Base-by-base conservation (phyloP, 352 stramenopile genomes). In the Globisporangium cylindrosporum region DNA sequence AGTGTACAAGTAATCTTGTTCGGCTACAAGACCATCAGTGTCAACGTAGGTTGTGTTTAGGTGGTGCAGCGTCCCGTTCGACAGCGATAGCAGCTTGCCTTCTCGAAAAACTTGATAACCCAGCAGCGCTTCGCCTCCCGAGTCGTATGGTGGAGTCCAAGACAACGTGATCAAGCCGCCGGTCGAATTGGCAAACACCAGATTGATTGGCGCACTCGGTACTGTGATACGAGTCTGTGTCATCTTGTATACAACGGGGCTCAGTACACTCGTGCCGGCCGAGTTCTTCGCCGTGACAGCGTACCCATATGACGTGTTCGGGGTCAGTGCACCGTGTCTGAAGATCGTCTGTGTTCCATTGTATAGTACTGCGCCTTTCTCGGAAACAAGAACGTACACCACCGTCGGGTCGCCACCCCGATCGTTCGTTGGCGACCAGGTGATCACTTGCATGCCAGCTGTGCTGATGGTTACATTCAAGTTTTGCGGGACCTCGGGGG, bases 241-340 rank as follows among this genome's bases (percentile, higher is more conserved):
- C 32, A 48, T 65, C 12, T 53, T 69, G 49, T 60, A 62, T 0
- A 84, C 56, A 1, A 69, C 1, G 0, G 53, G 14, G 25, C 70
- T 86, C 6, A 24, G 54, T 5, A 24, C 3, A 58, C 81, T 89
- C 6, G 76, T 74, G 8, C 83, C 83, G 9, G 64, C 73, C 1
- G 64, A 58, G 66, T 91, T 91, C 46, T 66, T 82, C 6, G 83
- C 73, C 2, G 60, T 54, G 15, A 89, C 59, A 1, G 57, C 64
- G 62, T 89, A 91, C 1, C 69, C 66, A 48, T 91, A 89, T 22
- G 67, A 68, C 15, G 77, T 85, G 27, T 78, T 83, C 3, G 70
- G 72, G 6, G 27, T 61, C 22, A 91, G 53, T 0, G 49, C 71
- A 5, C 77, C 78, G 14, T 73, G 78, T 4, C 59, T 63, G 58